Conservation (phyloP, 2,329 filamentous ascomycete species). For the Trichocomaceae sp. region DNA sequence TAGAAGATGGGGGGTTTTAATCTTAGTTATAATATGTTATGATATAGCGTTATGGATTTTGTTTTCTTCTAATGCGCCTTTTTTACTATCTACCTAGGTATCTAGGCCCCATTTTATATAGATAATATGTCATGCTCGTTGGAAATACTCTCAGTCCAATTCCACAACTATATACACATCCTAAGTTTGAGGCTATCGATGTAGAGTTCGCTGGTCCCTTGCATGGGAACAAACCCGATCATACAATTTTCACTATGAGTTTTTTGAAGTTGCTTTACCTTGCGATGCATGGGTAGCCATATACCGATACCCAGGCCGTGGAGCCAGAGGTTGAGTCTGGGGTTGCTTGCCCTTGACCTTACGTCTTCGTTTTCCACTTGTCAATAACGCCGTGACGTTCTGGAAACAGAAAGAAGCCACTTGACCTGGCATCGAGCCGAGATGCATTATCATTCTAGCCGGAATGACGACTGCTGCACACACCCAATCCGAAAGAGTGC, state of each 20-base stretch:
- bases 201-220: no score
- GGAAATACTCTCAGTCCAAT: not conserved
- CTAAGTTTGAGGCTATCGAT: no score
- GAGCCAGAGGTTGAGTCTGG: slow-evolving; percentile 3
- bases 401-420: slow-evolving; percentile 18
- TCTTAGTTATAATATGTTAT: not conserved
- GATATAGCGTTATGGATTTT: not conserved
- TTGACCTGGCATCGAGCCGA: slow-evolving; percentile 28
- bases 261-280: not conserved
- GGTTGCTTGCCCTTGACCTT: slow-evolving; percentile 19
- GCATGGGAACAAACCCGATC: no score
- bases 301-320: not conserved
- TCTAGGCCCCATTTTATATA: not conserved
- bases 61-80: not conserved
- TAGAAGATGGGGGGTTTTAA: not conserved
- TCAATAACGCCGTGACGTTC: slow-evolving; percentile 8
- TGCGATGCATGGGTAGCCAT: not conserved
- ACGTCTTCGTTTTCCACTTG: not conserved
- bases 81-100: not conserved
- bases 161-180: not conserved
- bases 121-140: not conserved
- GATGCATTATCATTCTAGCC: slow-evolving; percentile 24
- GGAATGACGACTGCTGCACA: slow-evolving; percentile 33
- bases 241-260: no score
- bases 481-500: slow-evolving; percentile 30